Percentiles rank a stretch among this genome's conserved stretches.
Evolutionary conservation across 1,284 basidiomycete species (phyloP).

Genomic region (Xerocomus amazonicus): DNA sequence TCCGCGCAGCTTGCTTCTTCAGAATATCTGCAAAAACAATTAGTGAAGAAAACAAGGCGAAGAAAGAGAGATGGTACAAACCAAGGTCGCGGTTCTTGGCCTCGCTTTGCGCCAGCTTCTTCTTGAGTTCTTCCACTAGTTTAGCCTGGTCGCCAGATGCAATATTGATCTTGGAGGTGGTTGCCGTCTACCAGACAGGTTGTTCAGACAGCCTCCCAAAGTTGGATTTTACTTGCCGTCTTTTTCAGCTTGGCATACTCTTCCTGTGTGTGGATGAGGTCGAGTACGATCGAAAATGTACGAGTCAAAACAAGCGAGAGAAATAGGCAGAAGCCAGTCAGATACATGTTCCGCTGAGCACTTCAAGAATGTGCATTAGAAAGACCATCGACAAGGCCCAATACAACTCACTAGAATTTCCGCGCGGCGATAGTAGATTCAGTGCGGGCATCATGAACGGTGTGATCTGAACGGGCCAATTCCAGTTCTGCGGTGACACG

Average conservation of each 20-base stretch:
- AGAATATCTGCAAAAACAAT: conserved; percentile 56
- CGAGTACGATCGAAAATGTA: conserved; percentile 88
- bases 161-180: conserved; percentile 34
- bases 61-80: conserved; percentile 34
- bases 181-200: conserved; percentile 34
- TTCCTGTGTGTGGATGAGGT: conserved; percentile 88
- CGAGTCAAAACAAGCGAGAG: conserved; percentile 90
- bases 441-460: conserved; percentile 63
- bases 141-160: conserved; percentile 49
- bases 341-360: conserved; percentile 82
- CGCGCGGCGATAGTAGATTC: conserved; percentile 86
- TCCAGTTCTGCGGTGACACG: conserved; percentile 78
- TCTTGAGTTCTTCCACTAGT: conserved; percentile 63
- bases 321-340: conserved; percentile 92
- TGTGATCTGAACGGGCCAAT: conserved; percentile 57
- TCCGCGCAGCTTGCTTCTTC: conserved; percentile 79
- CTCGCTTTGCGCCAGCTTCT: conserved; percentile 45
- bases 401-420: conserved; percentile 80
- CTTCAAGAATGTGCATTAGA: conserved; percentile 35
- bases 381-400: neutral
- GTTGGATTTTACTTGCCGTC: conserved; percentile 40
- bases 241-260: conserved; percentile 82
- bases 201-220: neutral
- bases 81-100: conserved; percentile 67
- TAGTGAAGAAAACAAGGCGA: neutral